Evolutionary conservation across 352 stramenopile genomes (phyloP).

Genomic region (Phytophthora europaea): DNA sequence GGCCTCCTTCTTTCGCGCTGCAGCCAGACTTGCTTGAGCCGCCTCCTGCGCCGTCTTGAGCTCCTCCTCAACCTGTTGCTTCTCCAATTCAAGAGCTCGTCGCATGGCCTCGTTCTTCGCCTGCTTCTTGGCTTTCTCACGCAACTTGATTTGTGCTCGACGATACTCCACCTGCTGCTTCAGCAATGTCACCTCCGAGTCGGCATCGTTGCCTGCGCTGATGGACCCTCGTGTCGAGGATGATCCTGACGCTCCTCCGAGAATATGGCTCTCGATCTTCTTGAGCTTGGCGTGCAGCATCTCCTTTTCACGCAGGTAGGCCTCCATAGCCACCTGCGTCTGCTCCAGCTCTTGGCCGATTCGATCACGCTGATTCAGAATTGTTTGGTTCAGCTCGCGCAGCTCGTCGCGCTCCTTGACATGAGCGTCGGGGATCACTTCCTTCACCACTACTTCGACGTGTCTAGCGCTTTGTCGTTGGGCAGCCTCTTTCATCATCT

Average conservation of each 20-base stretch:
- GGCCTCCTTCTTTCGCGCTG: conserved; percentile 69
- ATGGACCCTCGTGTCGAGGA: conserved; percentile 21
- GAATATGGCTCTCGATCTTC: conserved; percentile 87
- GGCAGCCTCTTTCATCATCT: conserved; percentile 73
- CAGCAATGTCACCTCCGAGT: conserved; percentile 80
- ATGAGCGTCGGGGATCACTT: conserved; percentile 81
- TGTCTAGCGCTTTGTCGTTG: conserved; percentile 46
- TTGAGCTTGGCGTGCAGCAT: conserved; percentile 70
- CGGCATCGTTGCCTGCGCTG: conserved; percentile 25
- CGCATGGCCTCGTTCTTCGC: conserved; percentile 68
- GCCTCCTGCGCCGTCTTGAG: conserved; percentile 77
- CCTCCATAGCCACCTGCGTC: conserved; percentile 78
- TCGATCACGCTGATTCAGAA: conserved; percentile 72
- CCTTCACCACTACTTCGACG: conserved; percentile 77
- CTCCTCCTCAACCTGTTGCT: conserved; percentile 80
- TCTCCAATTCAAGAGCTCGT: conserved; percentile 71
- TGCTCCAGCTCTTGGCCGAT: conserved; percentile 83
- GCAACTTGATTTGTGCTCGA: conserved; percentile 81
- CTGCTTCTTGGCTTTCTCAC: conserved; percentile 80
- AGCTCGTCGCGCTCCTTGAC: conserved; percentile 73
- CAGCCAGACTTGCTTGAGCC: conserved; percentile 61
- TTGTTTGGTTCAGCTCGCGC: conserved; percentile 69
- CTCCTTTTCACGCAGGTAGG: conserved; percentile 68
- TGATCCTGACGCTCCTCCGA: conserved; percentile 52
- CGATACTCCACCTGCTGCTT: conserved; percentile 88